Evolutionary conservation across 2,329 filamentous ascomycete species (phyloP).

Genomic region (Talaromyces sp.): DNA sequence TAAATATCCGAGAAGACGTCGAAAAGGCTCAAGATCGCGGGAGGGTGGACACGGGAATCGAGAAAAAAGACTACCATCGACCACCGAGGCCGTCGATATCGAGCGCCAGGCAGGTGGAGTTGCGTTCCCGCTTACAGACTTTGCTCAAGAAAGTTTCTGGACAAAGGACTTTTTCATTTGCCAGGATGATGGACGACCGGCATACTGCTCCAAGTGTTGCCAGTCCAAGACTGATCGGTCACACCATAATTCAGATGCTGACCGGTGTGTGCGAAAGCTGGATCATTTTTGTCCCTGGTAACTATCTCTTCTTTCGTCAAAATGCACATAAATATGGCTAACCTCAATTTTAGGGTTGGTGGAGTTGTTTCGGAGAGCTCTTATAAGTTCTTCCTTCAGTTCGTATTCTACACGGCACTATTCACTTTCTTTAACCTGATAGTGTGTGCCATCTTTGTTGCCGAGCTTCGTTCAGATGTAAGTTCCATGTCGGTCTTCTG

Average conservation of each 20-base stretch:
- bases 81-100: slow-evolving; percentile 14
- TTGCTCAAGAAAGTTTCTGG: slow-evolving; percentile 71
- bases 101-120: slow-evolving; percentile 19
- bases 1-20: slow-evolving; percentile 25
- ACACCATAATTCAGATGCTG: slow-evolving; percentile 79
- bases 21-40: slow-evolving; percentile 18
- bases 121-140: slow-evolving; percentile 50
- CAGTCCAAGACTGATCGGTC: slow-evolving; percentile 85
- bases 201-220: slow-evolving; percentile 78
- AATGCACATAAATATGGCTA: slow-evolving; percentile 1
- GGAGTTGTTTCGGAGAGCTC: slow-evolving; percentile 81
- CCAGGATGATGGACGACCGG: slow-evolving; percentile 74
- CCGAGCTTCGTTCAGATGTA: slow-evolving; percentile 40
- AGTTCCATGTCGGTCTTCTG: background rate
- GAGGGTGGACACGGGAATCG: slow-evolving; percentile 20
- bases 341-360: slow-evolving; percentile 60
- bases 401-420: slow-evolving; percentile 66
- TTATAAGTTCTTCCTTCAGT: slow-evolving; percentile 92
- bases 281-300: slow-evolving; percentile 91
- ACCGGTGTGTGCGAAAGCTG: slow-evolving; percentile 80
- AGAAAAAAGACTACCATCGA: slow-evolving; percentile 17
- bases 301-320: slow-evolving; percentile 10
- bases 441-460: slow-evolving; percentile 60
- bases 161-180: slow-evolving; percentile 79
- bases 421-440: slow-evolving; percentile 63